phyloP scores from a whole-genome alignment of 345 rosid genomes.

The Moricandia moricandioides region DNA sequence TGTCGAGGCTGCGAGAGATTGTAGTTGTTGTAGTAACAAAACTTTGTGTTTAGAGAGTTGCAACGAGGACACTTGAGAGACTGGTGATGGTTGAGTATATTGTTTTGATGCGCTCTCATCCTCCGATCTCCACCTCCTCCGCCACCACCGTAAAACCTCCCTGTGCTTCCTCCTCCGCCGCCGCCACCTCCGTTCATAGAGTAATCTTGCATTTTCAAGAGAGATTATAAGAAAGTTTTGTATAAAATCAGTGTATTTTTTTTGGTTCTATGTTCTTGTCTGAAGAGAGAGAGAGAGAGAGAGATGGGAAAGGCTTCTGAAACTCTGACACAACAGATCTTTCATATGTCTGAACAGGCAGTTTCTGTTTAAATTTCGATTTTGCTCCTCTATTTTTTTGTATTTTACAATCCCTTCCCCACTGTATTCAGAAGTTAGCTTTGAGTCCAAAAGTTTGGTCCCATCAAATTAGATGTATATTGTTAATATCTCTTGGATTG shows the following conservation, averaged over 20 bases:
- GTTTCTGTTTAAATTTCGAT: conserved; percentile 26
- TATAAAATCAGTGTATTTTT: not conserved
- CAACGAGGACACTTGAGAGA: conserved; percentile 93
- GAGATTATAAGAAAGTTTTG: not conserved
- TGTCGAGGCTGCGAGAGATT: not conserved
- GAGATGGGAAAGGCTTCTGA: conserved; percentile 20
- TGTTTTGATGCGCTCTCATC: conserved; percentile 62
- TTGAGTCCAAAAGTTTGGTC: conserved; percentile 17
- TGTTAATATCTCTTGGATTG: conserved; percentile 21
- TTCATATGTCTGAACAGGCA: conserved; percentile 39
- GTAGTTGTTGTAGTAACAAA: not conserved
- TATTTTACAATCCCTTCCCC: conserved; percentile 15
- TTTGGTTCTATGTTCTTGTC: not conserved
- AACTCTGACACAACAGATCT: conserved; percentile 34
- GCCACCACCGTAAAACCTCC: conserved; percentile 10
- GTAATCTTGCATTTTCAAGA: conserved; percentile 32
- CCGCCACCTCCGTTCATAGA: conserved; percentile 24
- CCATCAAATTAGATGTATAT: conserved; percentile 13
- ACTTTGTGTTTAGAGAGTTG: conserved; percentile 41
- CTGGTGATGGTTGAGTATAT: conserved; percentile 47
- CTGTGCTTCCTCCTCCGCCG: conserved; percentile 20
- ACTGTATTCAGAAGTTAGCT: conserved; percentile 23
- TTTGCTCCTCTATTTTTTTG: conserved; percentile 18
- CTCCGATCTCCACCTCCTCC: conserved; percentile 64
- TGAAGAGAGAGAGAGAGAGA: conserved; percentile 2